These are phyloP conservation scores for Microcyclospora tardicrescens DNA, from an alignment of 2,329 filamentous ascomycete species.

Conservation along the genomic window DNA sequence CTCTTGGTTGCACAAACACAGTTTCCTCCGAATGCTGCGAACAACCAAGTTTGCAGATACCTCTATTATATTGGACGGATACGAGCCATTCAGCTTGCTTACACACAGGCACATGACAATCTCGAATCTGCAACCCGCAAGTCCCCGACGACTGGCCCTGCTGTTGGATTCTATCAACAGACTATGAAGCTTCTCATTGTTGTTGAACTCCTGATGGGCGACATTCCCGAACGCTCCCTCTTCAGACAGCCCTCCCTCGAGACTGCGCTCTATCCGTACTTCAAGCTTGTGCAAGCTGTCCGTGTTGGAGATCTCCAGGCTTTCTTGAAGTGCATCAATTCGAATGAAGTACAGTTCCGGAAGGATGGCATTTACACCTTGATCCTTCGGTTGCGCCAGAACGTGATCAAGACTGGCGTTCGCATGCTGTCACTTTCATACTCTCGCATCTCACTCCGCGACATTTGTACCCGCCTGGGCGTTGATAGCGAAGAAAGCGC, in stretches of 20 bases:
- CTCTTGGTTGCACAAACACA: slow-evolving; percentile 89
- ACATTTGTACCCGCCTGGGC: slow-evolving; percentile 91
- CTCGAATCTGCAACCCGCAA: slow-evolving; percentile 88
- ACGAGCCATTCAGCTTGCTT: slow-evolving; percentile 87
- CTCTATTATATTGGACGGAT: slow-evolving; percentile 96
- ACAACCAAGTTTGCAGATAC: slow-evolving; percentile 96
- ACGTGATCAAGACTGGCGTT: slow-evolving; percentile 98
- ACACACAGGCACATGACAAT: slow-evolving; percentile 93
- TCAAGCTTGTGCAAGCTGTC: slow-evolving; percentile 85
- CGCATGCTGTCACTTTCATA: slow-evolving; percentile 99
- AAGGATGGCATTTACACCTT: slow-evolving; percentile 91
- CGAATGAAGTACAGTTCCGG: slow-evolving; percentile 73
- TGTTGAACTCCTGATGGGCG: slow-evolving; percentile 94
- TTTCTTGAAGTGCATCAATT: slow-evolving; percentile 75
- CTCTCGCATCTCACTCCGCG: slow-evolving; percentile 88
- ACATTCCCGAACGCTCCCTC: slow-evolving; percentile 87
- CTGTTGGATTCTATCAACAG: slow-evolving; percentile 88
- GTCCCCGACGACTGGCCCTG: slow-evolving; percentile 77
- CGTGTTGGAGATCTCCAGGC: slow-evolving; percentile 92
- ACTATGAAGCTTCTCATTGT: slow-evolving; percentile 94
- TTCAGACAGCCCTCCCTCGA: slow-evolving; percentile 87
- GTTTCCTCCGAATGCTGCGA: slow-evolving; percentile 86
- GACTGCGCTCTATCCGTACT: slow-evolving; percentile 78
- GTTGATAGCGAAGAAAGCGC: slow-evolving; percentile 93
- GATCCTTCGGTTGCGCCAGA: slow-evolving; percentile 87